A percentile compares a stretch with the other conserved stretches of the same genome.
Conservation (phyloP, 768 basidiomycete species). For the Obba rivulosa region DNA sequence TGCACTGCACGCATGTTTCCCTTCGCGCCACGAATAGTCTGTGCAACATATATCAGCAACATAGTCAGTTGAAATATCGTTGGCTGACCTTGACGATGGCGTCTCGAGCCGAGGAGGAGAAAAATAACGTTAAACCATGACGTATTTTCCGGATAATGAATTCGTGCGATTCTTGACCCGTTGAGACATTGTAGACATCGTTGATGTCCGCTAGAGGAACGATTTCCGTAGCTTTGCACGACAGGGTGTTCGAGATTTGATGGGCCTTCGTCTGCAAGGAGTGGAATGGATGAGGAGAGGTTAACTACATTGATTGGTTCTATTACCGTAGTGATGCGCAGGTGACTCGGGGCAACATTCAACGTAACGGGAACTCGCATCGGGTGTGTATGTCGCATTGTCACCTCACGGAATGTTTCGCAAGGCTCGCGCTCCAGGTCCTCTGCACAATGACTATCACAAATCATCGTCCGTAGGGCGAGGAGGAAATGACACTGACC, state of each 20-base stretch:
- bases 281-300: constrained; percentile 4
- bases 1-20: constrained; percentile 56
- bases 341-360: constrained; percentile 61
- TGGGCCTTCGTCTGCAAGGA: constrained; percentile 57
- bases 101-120: constrained; percentile 67
- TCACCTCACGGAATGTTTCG: constrained; percentile 54
- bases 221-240: constrained; percentile 78
- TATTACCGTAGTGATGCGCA: constrained; percentile 68
- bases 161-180: constrained; percentile 69
- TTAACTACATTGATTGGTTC: not conserved
- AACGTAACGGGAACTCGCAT: constrained; percentile 70
- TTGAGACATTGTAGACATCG: constrained; percentile 80
- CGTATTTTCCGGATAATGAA: constrained; percentile 75
- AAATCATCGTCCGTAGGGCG: not conserved
- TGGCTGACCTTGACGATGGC: constrained; percentile 60
- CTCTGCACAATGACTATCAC: constrained; percentile 30
- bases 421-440: constrained; percentile 55
- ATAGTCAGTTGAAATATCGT: not conserved
- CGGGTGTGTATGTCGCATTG: constrained; percentile 59
- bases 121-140: constrained; percentile 70
- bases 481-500: constrained; percentile 34
- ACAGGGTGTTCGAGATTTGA: constrained; percentile 59
- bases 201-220: constrained; percentile 77
- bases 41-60: not conserved
- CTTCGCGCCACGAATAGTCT: constrained; percentile 78